Conservation (phyloP, 805 yeast genomes). For the Saturnispora sanitii region DNA sequence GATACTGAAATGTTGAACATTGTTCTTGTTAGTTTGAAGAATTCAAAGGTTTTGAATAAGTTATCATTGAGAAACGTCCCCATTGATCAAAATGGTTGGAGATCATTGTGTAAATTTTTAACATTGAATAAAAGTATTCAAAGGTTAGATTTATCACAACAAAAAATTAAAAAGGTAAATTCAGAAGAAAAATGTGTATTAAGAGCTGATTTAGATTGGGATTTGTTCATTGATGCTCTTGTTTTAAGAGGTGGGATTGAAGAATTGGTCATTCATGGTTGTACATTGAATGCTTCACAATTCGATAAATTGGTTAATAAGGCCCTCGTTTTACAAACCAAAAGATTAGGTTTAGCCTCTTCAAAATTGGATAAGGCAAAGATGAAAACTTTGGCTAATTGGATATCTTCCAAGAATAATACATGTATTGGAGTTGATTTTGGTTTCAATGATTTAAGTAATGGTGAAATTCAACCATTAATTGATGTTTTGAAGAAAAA, state of each 20-base stretch:
- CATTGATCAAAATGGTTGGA: constrained; percentile 44
- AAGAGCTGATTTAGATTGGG: constrained; percentile 46
- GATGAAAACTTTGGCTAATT: constrained; percentile 33
- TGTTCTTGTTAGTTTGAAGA: constrained; percentile 36
- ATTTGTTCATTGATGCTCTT: constrained; percentile 35
- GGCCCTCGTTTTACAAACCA: constrained; percentile 35
- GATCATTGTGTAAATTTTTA: constrained; percentile 38
- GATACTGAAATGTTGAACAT: constrained; percentile 45
- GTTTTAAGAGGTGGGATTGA: constrained; percentile 41
- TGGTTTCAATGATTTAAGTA: constrained; percentile 42
- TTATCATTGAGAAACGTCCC: constrained; percentile 47
- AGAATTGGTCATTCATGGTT: constrained; percentile 50
- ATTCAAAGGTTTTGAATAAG: constrained; percentile 38
- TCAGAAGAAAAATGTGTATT: constrained; percentile 29
- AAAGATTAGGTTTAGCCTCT: constrained; percentile 44
- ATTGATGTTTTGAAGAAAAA: constrained; percentile 30
- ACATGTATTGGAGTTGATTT: constrained; percentile 47
- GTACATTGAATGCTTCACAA: constrained; percentile 35
- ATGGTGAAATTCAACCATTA: constrained; percentile 38
- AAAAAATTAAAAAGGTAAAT: constrained; percentile 32
- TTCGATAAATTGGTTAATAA: constrained; percentile 33
- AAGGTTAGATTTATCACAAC: constrained; percentile 50
- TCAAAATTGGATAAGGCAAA: constrained; percentile 37
- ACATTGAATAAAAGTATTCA: constrained; percentile 33
- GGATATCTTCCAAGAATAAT: constrained; percentile 36